Percentiles rank a stretch among this genome's conserved stretches.
These are phyloP conservation scores for Eucalyptus sp. DNA, from an alignment of 345 rosid genomes.

Conservation along the genomic window DNA sequence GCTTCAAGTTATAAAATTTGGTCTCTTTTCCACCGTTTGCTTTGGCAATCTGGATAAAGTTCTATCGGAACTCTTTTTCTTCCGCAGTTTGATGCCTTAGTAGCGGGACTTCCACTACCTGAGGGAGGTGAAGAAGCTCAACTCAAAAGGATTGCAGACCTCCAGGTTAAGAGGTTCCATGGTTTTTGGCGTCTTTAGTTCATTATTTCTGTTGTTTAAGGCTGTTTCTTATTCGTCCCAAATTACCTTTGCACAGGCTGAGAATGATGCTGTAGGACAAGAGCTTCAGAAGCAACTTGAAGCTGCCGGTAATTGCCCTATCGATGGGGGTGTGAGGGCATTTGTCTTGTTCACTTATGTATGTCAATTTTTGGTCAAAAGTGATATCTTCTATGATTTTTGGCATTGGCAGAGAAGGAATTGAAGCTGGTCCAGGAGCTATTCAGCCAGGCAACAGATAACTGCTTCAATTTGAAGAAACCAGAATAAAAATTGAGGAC, in stretches of 20 bases:
- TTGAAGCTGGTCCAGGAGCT: conserved; percentile 75
- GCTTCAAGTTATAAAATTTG: background rate
- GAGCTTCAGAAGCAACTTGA: conserved; percentile 89
- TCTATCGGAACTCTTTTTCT: background rate
- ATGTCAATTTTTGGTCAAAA: background rate
- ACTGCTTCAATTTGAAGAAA: conserved; percentile 77
- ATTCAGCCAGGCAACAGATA: conserved; percentile 75
- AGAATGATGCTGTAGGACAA: conserved; percentile 74
- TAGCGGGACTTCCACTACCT: conserved; percentile 77
- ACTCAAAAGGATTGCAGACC: conserved; percentile 62
- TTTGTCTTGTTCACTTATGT: background rate
- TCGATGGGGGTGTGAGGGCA: background rate
- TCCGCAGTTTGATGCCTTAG: conserved; percentile 83
- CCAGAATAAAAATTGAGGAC: conserved; percentile 22
- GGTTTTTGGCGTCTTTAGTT: background rate
- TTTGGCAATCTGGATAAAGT: background rate
- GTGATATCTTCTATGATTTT: background rate
- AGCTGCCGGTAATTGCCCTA: conserved; percentile 52
- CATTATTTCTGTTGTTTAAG: background rate
- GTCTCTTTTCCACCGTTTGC: background rate
- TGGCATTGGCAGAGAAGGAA: conserved; percentile 59
- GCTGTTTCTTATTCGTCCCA: background rate
- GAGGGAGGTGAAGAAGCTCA: conserved; percentile 96
- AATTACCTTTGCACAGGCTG: conserved; percentile 30
- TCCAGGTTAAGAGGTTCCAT: conserved; percentile 30